Evolutionary conservation across 1,139 yeast genomes (phyloP).

Genomic region (Nematodospora anomalae): DNA sequence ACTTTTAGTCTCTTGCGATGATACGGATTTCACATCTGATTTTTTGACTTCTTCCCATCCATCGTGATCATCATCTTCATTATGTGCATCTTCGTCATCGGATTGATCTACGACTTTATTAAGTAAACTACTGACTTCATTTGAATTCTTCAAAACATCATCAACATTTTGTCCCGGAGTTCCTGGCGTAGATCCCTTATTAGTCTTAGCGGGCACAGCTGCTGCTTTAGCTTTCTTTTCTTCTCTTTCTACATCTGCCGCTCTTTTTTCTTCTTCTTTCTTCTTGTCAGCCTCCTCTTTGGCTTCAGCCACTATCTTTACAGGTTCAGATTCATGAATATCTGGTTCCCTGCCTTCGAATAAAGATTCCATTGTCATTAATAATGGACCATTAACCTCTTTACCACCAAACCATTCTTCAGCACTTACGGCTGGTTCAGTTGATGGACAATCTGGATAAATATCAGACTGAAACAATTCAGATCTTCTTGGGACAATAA

Average conservation of each 20-base stretch:
- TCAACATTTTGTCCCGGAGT: constrained; percentile 30
- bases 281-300: constrained; percentile 26
- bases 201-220: constrained; percentile 11
- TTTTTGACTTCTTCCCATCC: constrained; percentile 46
- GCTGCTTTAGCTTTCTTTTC: constrained; percentile 16
- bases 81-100: constrained; percentile 40
- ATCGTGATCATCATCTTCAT: constrained; percentile 32
- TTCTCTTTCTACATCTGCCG: constrained; percentile 13
- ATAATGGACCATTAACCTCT: constrained; percentile 75
- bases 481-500: constrained; percentile 88
- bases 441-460: constrained; percentile 87
- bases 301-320: constrained; percentile 25
- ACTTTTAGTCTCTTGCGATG: constrained; percentile 12
- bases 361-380: constrained; percentile 71
- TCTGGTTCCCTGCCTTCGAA: constrained; percentile 71
- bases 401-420: constrained; percentile 81
- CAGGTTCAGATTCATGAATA: constrained; percentile 36
- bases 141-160: constrained; percentile 41
- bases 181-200: constrained; percentile 10
- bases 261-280: constrained; percentile 18
- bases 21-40: constrained; percentile 21
- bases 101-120: constrained; percentile 41
- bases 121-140: constrained; percentile 37
- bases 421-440: constrained; percentile 73
- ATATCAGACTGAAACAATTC: constrained; percentile 92